Percentiles rank a stretch among this genome's conserved stretches.
phyloP scores from a whole-genome alignment of 306 rosid species.

The Medicago ruthenica region DNA sequence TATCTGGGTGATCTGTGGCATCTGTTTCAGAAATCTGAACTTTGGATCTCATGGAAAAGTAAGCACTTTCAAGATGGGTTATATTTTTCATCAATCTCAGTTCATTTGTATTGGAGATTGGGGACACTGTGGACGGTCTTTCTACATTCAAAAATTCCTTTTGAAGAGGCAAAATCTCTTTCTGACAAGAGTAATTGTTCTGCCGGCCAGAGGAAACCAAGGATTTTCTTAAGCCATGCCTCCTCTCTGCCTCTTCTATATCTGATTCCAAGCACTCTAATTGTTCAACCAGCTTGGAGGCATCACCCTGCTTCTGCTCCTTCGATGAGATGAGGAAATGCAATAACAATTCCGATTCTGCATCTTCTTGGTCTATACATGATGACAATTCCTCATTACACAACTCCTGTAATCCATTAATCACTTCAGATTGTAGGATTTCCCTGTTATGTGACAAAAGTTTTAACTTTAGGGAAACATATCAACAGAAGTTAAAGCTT shows the following conservation, averaged over 20 bases:
- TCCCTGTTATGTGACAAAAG: constrained; percentile 69
- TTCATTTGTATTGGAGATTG: constrained; percentile 53
- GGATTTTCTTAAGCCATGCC: constrained; percentile 57
- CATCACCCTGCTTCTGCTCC: constrained; percentile 72
- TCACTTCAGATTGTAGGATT: constrained; percentile 86
- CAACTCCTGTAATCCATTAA: constrained; percentile 63
- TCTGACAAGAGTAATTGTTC: constrained; percentile 48
- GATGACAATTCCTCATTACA: constrained; percentile 61
- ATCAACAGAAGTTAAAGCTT: background rate
- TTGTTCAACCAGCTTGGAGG: constrained; percentile 73
- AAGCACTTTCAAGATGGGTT: constrained; percentile 78
- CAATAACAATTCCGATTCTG: constrained; percentile 70
- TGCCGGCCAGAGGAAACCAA: constrained; percentile 50
- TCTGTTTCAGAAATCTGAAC: constrained; percentile 68
- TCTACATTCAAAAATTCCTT: constrained; percentile 57
- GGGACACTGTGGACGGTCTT: constrained; percentile 43
- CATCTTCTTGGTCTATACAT: constrained; percentile 71
- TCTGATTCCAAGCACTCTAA: constrained; percentile 77
- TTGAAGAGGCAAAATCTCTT: constrained; percentile 43
- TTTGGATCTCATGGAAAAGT: constrained; percentile 84
- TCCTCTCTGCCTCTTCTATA: constrained; percentile 74
- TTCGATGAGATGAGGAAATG: constrained; percentile 66
- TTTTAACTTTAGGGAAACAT: constrained; percentile 39
- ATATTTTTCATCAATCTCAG: constrained; percentile 59
- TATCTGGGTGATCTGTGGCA: constrained; percentile 51